These are phyloP conservation scores for Vitis rotundifolia DNA, from an alignment of 164 flowering plant species.

Conservation along the genomic window DNA sequence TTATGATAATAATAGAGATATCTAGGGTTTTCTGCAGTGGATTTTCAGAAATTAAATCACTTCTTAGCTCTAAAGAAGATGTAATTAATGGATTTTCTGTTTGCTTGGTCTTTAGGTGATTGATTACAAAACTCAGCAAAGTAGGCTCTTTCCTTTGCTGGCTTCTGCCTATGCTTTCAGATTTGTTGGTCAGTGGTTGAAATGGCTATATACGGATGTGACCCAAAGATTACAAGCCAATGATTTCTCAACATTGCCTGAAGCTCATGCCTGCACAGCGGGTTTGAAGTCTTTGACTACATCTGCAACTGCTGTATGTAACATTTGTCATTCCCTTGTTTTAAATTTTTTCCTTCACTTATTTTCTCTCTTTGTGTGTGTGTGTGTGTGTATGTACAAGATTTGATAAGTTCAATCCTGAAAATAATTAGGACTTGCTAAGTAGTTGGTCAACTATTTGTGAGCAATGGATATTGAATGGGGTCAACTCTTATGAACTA, in stretches of 20 bases:
- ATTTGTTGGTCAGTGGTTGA: slow-evolving; percentile 97
- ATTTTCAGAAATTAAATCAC: not conserved
- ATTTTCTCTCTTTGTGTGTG: not conserved
- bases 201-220: slow-evolving; percentile 91
- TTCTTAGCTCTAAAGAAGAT: not conserved
- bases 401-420: not conserved
- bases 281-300: slow-evolving; percentile 99
- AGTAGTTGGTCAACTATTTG: too few species aligned
- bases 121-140: slow-evolving; percentile 98
- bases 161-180: slow-evolving; percentile 98
- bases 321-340: not conserved
- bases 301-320: slow-evolving; percentile 81
- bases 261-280: slow-evolving; percentile 99
- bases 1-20: too few species aligned
- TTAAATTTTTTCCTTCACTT: not conserved
- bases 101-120: slow-evolving; percentile 62
- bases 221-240: slow-evolving; percentile 76
- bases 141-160: slow-evolving; percentile 91
- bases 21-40: not conserved
- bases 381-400: not conserved
- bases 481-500: too few species aligned
- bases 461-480: too few species aligned
- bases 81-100: slow-evolving; percentile 2
- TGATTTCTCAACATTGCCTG: slow-evolving; percentile 95
- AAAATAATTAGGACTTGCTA: too few species aligned